These are phyloP conservation scores for Rhodotorula mucilaginosa DNA, from an alignment of 1,284 basidiomycete genomes.

Conservation along the genomic window DNA sequence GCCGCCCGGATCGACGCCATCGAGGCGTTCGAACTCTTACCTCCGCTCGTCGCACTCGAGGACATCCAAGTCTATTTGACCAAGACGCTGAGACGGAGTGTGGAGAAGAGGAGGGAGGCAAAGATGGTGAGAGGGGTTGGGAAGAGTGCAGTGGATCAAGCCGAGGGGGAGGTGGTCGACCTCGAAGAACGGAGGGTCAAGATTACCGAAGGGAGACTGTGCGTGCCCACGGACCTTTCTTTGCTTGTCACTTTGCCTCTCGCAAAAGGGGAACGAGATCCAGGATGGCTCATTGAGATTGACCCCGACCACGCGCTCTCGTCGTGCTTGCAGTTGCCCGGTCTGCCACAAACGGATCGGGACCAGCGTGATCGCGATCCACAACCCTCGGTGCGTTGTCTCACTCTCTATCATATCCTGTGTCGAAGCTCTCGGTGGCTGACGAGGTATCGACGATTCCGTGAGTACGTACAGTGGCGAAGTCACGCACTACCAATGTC, in stretches of 20 bases:
- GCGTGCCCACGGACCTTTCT: slow-evolving; percentile 44
- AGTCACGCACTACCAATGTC: slow-evolving; percentile 88
- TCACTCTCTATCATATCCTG: slow-evolving; percentile 15
- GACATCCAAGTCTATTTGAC: slow-evolving; percentile 76
- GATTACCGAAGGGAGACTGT: slow-evolving; percentile 88
- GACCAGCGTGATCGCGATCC: slow-evolving; percentile 90
- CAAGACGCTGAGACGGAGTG: slow-evolving; percentile 65
- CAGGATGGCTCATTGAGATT: background rate
- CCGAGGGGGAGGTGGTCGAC: slow-evolving; percentile 67
- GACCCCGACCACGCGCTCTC: background rate
- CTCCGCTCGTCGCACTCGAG: slow-evolving; percentile 76
- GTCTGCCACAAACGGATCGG: slow-evolving; percentile 94
- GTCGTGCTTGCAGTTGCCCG: slow-evolving; percentile 67
- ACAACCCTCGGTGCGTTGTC: slow-evolving; percentile 65
- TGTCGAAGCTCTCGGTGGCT: too few relatives aligned
- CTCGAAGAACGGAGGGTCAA: slow-evolving; percentile 80
- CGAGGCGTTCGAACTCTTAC: slow-evolving; percentile 78
- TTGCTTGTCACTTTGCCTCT: too few relatives aligned
- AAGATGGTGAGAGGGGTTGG: slow-evolving; percentile 65
- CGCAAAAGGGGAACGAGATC: background rate
- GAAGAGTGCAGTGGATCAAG: slow-evolving; percentile 68
- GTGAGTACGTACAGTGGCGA: too few relatives aligned
- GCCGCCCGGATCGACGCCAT: slow-evolving; percentile 74
- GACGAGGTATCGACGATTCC: too few relatives aligned
- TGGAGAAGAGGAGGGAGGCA: slow-evolving; percentile 59